Conservation (phyloP, 2,329 filamentous ascomycete genomes). For the Sphaceloma murrayae region DNA sequence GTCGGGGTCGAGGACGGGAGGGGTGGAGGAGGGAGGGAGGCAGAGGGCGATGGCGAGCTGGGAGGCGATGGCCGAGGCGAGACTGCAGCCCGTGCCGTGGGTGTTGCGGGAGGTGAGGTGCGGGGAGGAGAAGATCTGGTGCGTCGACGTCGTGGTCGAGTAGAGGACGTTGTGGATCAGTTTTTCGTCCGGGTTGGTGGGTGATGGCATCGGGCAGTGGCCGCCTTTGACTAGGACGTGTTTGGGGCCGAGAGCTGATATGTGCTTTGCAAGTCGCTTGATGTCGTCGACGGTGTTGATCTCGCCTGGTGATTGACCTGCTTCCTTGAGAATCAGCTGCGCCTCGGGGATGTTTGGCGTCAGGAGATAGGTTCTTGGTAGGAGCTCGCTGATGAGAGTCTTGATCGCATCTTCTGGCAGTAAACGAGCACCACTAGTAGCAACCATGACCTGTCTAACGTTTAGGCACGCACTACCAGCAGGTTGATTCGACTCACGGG, state of each 20-base stretch:
- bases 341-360: constrained; percentile 75
- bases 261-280: constrained; percentile 54
- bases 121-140: constrained; percentile 54
- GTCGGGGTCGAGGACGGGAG: constrained; percentile 58
- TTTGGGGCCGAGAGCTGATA: constrained; percentile 61
- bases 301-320: constrained; percentile 36
- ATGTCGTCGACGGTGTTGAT: constrained; percentile 56
- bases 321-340: constrained; percentile 50
- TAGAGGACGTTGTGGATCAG: constrained; percentile 70
- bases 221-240: constrained; percentile 87
- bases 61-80: constrained; percentile 74
- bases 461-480: constrained; percentile 2
- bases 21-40: constrained; percentile 60
- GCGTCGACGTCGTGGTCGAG: constrained; percentile 44
- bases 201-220: constrained; percentile 68
- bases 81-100: constrained; percentile 88
- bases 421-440: constrained; percentile 65
- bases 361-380: constrained; percentile 58
- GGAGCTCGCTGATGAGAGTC: constrained; percentile 49
- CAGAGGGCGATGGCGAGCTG: constrained; percentile 64
- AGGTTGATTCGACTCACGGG: constrained; percentile 46
- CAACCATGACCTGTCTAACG: constrained; percentile 69
- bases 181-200: constrained; percentile 48
- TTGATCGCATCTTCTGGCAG: constrained; percentile 56
- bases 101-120: constrained; percentile 71